Conservation (phyloP, 768 basidiomycete species). For the Candolleomyces aberdarensis region DNA sequence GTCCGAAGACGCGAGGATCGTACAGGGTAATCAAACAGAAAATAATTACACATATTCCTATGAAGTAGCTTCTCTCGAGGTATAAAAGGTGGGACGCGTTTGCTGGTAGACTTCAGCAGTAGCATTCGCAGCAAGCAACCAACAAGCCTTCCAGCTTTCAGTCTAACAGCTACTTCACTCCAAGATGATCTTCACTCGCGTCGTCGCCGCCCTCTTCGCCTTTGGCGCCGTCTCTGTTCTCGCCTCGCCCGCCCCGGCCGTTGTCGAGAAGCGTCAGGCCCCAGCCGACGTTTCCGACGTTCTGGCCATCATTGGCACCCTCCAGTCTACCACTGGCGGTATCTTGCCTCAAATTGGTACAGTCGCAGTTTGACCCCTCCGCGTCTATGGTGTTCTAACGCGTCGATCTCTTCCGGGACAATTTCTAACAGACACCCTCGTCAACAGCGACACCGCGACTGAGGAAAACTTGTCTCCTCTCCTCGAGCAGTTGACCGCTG, state of each 20-base stretch:
- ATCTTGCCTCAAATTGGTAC: slow-evolving; percentile 12
- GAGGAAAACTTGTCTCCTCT: slow-evolving; percentile 7
- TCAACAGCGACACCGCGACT: not conserved
- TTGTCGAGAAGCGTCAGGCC: slow-evolving; percentile 5
- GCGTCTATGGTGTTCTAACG: not conserved
- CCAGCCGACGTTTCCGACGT: not conserved
- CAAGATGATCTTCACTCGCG: slow-evolving; percentile 2
- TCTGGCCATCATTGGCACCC: not conserved
- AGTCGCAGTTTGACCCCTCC: not conserved
- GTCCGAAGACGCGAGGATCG: not conserved
- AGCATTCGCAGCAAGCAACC: not conserved
- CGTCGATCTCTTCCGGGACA: not conserved
- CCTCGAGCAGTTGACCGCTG: not conserved
- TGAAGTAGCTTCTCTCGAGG: not conserved
- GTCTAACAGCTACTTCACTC: not conserved
- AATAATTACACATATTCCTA: not conserved
- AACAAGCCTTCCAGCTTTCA: not conserved
- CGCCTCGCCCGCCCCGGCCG: not conserved
- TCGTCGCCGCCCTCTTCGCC: slow-evolving; percentile 6
- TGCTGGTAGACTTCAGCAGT: not conserved
- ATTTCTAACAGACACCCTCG: slow-evolving; percentile 2
- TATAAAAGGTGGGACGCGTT: not conserved
- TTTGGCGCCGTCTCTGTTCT: slow-evolving; percentile 5
- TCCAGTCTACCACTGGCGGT: not conserved
- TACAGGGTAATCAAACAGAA: not conserved